phyloP scores from a whole-genome alignment of 805 yeast species.

The Wickerhamiella musiphila region DNA sequence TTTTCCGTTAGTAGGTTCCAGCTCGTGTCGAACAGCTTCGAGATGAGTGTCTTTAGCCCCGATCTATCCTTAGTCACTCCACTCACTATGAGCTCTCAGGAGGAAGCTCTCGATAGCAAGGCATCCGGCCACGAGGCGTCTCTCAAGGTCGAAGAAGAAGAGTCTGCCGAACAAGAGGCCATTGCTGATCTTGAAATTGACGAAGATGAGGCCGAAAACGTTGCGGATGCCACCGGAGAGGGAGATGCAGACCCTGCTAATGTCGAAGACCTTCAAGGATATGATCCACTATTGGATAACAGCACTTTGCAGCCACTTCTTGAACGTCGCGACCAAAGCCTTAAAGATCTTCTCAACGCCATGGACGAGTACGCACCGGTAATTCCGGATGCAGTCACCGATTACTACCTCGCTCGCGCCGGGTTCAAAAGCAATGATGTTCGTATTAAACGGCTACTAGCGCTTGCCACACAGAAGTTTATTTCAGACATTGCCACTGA shows the following conservation, averaged over 20 bases:
- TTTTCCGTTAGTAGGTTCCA: no score
- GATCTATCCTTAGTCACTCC: no score
- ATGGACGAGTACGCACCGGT: conserved; percentile 93
- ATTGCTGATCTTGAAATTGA: no score
- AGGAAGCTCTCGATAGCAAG: no score
- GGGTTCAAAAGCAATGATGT: conserved; percentile 71
- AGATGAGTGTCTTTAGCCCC: no score
- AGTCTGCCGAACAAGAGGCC: no score
- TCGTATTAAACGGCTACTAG: conserved; percentile 65
- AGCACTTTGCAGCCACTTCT: conserved; percentile 13
- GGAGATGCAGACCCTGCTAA: conserved; percentile 1
- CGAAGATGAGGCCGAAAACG: no score
- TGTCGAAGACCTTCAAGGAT: conserved; percentile 1
- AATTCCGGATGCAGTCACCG: conserved; percentile 92
- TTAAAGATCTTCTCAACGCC: conserved; percentile 67
- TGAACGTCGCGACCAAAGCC: conserved; percentile 17
- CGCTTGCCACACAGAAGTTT: conserved; percentile 92
- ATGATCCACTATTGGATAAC: conserved; percentile 13
- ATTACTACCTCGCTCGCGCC: conserved; percentile 69
- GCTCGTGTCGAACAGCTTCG: no score
- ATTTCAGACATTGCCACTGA: conserved; percentile 88
- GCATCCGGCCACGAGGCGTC: background rate
- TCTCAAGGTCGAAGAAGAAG: background rate
- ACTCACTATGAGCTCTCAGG: no score
- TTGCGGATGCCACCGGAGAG: no score